These are phyloP conservation scores for Ensete ventricosum DNA, from an alignment of 176 grass and related monocot species.

Conservation along the genomic window DNA sequence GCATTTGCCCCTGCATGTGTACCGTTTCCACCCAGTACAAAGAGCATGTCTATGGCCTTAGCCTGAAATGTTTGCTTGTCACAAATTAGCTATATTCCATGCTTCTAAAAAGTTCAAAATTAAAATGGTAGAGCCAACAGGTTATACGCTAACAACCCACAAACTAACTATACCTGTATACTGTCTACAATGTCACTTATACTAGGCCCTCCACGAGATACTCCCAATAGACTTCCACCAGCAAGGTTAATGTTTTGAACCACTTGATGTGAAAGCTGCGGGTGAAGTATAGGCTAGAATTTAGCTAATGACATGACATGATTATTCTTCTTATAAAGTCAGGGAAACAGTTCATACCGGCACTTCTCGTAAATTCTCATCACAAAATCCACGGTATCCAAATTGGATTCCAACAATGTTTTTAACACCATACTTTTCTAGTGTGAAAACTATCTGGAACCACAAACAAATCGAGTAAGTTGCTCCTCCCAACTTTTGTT, in stretches of 20 bases:
- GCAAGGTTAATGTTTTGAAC: conserved; percentile 97
- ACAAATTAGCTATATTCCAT: conserved; percentile 2
- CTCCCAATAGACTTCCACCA: conserved; percentile 89
- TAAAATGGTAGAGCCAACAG: not conserved
- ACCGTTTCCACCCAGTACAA: conserved; percentile 95
- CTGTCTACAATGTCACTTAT: conserved; percentile 82
- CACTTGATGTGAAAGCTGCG: conserved; percentile 66
- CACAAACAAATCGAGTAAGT: conserved; percentile 6
- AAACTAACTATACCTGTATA: conserved; percentile 55
- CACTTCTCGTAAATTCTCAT: conserved; percentile 78
- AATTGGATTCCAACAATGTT: conserved; percentile 91
- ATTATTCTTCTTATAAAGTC: conserved; percentile 7
- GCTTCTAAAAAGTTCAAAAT: conserved; percentile 18
- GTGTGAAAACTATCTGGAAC: conserved; percentile 86
- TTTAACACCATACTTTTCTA: conserved; percentile 89
- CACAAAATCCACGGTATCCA: conserved; percentile 86
- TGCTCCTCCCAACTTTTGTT: not conserved
- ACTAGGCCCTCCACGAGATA: conserved; percentile 81
- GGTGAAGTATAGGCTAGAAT: conserved; percentile 16
- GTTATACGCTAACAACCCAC: not conserved
- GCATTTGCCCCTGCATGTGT: conserved; percentile 91
- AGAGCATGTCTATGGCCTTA: conserved; percentile 85
- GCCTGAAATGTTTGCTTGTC: conserved; percentile 22
- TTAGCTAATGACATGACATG: not conserved
- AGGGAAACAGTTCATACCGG: conserved; percentile 33